Evolutionary conservation across 2,329 filamentous ascomycete genomes (phyloP).

Genomic region (Aspergillus novoparasiticus): DNA sequence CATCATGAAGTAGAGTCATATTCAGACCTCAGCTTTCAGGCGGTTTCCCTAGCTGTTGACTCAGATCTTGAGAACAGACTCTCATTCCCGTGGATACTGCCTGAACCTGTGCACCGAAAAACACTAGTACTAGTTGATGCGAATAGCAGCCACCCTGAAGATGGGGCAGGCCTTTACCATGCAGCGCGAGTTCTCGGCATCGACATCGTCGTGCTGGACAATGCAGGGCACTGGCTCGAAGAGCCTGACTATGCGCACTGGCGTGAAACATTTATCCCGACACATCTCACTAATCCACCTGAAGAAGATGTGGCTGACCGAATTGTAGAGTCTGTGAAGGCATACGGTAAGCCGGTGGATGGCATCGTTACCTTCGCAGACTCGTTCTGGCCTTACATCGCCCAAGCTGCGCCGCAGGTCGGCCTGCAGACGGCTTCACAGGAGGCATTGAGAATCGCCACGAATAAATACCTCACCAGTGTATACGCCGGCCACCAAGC

Average conservation of each 20-base stretch:
- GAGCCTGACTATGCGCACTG: neutral
- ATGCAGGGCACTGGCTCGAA: neutral
- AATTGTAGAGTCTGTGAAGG: neutral
- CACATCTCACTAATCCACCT: neutral
- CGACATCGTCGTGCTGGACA: constrained; percentile 1
- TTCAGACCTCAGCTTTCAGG: neutral
- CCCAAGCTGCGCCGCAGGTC: neutral
- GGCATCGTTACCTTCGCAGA: neutral
- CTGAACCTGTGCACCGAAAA: rapidly evolving
- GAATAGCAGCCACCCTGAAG: neutral
- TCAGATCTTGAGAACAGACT: neutral
- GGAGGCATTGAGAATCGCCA: neutral
- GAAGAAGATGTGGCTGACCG: neutral
- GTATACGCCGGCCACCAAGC: neutral
- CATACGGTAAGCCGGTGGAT: neutral
- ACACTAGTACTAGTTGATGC: neutral
- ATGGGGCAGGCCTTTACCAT: neutral
- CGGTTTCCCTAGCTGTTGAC: neutral
- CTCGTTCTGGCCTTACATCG: neutral
- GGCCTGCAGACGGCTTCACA: neutral
- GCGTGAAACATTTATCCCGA: neutral
- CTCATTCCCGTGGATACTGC: constrained; percentile 1
- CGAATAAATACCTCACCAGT: neutral
- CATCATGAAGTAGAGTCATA: neutral
- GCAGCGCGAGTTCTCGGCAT: constrained; percentile 1